Conservation (phyloP, 2,329 filamentous ascomycete genomes). For the Sporothrix luriei region DNA sequence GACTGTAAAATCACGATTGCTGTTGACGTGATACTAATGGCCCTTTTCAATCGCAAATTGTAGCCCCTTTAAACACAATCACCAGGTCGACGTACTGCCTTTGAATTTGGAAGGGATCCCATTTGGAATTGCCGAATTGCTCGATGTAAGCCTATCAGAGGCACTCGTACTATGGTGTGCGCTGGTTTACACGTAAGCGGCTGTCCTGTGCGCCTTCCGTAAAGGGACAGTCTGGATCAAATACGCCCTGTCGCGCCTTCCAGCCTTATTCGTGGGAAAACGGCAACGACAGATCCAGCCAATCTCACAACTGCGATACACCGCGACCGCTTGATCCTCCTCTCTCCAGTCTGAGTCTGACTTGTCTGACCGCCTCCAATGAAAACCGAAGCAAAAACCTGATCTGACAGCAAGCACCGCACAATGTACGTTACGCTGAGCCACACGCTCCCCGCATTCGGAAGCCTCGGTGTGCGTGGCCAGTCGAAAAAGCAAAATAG, state of each 20-base stretch:
- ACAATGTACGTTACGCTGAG: not conserved
- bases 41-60: not conserved
- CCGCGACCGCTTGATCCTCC: not conserved
- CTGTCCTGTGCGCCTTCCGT: not conserved
- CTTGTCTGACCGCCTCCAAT: not conserved
- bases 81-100: too few species aligned
- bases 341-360: conserved; percentile 12
- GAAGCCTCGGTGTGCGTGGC: conserved; percentile 9
- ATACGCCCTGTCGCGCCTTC: not conserved
- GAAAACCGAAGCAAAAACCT: not conserved
- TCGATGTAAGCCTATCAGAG: too few species aligned
- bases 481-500: not conserved
- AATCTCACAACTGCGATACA: not conserved
- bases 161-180: not conserved
- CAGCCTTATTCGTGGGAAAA: conserved; percentile 14
- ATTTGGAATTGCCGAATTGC: too few species aligned
- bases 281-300: not conserved
- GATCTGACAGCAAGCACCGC: not conserved
- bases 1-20: not conserved
- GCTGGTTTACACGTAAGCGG: not conserved
- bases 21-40: too few species aligned
- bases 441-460: not conserved
- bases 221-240: not conserved
- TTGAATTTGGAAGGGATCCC: not conserved
- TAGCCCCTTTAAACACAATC: not conserved